phyloP scores from a whole-genome alignment of 176 grass and related monocot genomes.

The Stipa capillata region DNA sequence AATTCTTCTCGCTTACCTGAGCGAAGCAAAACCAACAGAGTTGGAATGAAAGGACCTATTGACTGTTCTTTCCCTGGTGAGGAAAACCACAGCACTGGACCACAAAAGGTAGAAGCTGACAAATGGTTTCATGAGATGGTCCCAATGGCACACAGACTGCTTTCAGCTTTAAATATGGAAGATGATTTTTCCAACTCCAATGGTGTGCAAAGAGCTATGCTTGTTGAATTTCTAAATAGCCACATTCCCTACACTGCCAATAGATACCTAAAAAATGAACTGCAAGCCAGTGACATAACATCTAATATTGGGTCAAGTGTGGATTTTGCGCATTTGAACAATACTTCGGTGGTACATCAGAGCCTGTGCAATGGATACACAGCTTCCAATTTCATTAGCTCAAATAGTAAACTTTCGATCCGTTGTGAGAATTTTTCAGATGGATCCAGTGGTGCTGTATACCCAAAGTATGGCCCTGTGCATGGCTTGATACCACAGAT shows the following conservation, averaged over 20 bases:
- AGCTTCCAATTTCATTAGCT: constrained; percentile 43
- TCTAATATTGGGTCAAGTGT: constrained; percentile 30
- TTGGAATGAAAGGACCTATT: constrained; percentile 26
- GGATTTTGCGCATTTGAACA: constrained; percentile 39
- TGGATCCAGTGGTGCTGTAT: constrained; percentile 13
- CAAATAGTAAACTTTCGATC: constrained; percentile 24
- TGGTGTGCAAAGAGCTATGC: constrained; percentile 19
- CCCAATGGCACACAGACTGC: constrained; percentile 68
- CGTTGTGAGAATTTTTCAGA: constrained; percentile 41
- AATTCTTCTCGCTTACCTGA: constrained; percentile 29
- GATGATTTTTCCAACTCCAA: constrained; percentile 36
- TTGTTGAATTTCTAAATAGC: constrained; percentile 34
- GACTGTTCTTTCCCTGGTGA: constrained; percentile 7
- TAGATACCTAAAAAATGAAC: constrained; percentile 40
- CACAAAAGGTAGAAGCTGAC: constrained; percentile 27
- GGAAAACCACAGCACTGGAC: neutral
- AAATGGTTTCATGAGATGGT: constrained; percentile 49
- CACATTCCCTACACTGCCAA: constrained; percentile 24
- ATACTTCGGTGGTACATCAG: constrained; percentile 21
- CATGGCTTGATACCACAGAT: constrained; percentile 26
- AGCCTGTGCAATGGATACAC: constrained; percentile 48
- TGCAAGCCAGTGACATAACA: constrained; percentile 20
- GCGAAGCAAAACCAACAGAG: constrained; percentile 29
- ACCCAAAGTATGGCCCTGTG: constrained; percentile 32
- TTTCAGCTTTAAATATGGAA: constrained; percentile 75